Conservation (phyloP, 768 basidiomycete genomes). For the Nevesoporus exiguus region DNA sequence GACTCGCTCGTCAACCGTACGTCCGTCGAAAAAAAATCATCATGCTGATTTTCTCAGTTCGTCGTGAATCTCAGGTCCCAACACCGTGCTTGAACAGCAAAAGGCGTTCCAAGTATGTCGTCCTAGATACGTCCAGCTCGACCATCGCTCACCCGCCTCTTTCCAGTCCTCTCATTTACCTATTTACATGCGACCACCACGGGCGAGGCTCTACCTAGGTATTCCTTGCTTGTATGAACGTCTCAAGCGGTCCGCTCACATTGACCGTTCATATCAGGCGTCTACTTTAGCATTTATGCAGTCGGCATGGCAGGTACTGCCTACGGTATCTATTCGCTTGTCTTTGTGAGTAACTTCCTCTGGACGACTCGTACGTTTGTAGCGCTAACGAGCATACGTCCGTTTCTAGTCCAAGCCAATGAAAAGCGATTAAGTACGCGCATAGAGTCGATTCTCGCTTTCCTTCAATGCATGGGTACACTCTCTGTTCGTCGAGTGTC, state of each 20-base stretch:
- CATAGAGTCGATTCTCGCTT: conserved; percentile 14
- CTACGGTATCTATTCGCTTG: conserved; percentile 48
- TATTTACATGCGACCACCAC: conserved; percentile 58
- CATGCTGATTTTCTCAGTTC: neutral
- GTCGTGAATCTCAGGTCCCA: conserved; percentile 56
- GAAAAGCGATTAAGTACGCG: conserved; percentile 21
- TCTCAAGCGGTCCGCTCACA: neutral
- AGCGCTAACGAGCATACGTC: neutral
- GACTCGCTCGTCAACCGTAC: conserved; percentile 64
- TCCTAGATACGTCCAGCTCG: neutral
- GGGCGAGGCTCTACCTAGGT: conserved; percentile 66
- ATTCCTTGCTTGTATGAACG: neutral
- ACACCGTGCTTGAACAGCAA: conserved; percentile 64
- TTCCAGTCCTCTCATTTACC: conserved; percentile 41
- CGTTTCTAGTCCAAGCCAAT: conserved; percentile 29
- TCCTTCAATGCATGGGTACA: conserved; percentile 16
- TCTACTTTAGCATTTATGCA: conserved; percentile 52
- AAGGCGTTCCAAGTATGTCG: conserved; percentile 57
- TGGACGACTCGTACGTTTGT: rapidly evolving
- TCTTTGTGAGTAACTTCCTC: conserved; percentile 36
- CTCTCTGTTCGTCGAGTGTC: neutral
- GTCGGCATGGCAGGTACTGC: conserved; percentile 52
- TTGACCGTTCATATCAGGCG: conserved; percentile 37
- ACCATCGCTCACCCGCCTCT: conserved; percentile 3
- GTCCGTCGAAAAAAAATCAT: conserved; percentile 20